These are phyloP conservation scores for Apiospora kogelbergensis DNA, from an alignment of 2,329 filamentous ascomycete species.

Conservation along the genomic window DNA sequence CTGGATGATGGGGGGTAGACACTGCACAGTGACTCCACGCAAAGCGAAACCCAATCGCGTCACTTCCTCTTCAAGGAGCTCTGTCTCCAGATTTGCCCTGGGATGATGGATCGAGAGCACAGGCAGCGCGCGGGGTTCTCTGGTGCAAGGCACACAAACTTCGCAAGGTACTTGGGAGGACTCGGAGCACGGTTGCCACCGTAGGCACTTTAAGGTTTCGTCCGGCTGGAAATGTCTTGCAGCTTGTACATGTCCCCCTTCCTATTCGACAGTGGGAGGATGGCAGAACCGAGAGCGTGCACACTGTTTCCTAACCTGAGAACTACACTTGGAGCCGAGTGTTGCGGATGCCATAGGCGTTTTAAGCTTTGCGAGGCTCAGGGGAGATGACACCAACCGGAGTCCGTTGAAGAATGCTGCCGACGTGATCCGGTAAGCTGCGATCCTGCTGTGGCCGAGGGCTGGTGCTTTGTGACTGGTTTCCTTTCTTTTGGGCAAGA, in stretches of 20 bases:
- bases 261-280: constrained; percentile 2
- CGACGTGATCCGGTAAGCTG: constrained; percentile 1
- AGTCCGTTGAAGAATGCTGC: not conserved
- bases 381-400: constrained; percentile 1
- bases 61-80: constrained; percentile 5
- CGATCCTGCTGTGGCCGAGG: not conserved
- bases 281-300: not conserved
- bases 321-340: not conserved
- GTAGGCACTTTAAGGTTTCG: constrained; percentile 11
- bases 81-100: not conserved
- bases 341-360: constrained; percentile 11
- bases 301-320: constrained; percentile 8
- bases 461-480: not conserved
- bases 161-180: constrained; percentile 9
- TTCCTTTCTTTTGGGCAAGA: not conserved
- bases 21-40: constrained; percentile 1
- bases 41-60: constrained; percentile 7
- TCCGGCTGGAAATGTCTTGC: constrained; percentile 8
- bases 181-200: constrained; percentile 10
- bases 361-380: constrained; percentile 9
- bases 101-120: constrained; percentile 5
- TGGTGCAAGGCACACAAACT: constrained; percentile 8
- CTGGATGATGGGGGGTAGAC: not conserved
- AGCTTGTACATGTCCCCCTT: constrained; percentile 8
- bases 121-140: constrained; percentile 5